Evolutionary conservation across 345 rosid species (phyloP).

Genomic region (Salix suchowensis): DNA sequence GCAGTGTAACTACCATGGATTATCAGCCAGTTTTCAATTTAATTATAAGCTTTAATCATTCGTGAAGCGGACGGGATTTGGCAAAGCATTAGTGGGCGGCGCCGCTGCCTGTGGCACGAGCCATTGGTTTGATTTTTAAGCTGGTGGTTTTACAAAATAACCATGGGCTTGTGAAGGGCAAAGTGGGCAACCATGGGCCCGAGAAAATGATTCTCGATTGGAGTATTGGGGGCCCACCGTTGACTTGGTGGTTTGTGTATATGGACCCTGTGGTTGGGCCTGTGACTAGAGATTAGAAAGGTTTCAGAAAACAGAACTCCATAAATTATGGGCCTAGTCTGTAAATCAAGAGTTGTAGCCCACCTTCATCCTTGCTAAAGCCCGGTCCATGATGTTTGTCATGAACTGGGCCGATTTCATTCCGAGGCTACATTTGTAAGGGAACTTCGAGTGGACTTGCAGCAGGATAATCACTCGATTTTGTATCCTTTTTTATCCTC

Average conservation of each 20-base stretch:
- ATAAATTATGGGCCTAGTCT: too few species aligned
- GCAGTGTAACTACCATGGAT: neutral
- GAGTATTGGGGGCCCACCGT: neutral
- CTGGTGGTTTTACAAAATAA: neutral
- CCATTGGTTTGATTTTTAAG: neutral
- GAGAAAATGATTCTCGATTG: neutral
- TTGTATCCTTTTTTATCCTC: too few species aligned
- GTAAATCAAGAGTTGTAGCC: too few species aligned
- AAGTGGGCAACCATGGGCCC: neutral
- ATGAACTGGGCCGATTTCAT: neutral
- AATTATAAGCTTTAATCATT: neutral
- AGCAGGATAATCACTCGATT: too few species aligned
- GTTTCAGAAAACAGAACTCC: too few species aligned
- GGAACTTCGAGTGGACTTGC: neutral
- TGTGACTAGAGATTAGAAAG: too few species aligned
- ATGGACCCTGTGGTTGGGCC: too few species aligned
- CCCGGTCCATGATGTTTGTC: too few species aligned
- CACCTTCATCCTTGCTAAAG: too few species aligned
- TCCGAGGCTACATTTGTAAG: neutral
- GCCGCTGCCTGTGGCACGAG: neutral
- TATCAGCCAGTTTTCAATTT: neutral
- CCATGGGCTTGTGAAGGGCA: neutral
- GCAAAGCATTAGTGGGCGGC: neutral
- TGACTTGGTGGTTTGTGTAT: neutral
- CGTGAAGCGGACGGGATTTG: neutral